These are phyloP conservation scores for Cadophora malorum DNA, from an alignment of 2,329 filamentous ascomycete species.

Conservation along the genomic window DNA sequence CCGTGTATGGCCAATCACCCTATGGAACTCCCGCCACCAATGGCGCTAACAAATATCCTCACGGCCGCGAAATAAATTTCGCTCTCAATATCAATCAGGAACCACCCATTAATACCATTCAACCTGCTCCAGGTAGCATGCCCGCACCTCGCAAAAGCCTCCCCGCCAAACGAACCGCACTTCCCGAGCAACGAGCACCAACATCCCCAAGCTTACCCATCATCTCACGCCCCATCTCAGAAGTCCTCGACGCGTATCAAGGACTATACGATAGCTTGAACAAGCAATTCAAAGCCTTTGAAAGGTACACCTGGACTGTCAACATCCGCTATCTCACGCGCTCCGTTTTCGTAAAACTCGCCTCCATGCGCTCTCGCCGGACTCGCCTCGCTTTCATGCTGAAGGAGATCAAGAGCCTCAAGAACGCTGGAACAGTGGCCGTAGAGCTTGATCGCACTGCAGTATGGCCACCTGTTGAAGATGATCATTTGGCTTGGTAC, in stretches of 20 bases:
- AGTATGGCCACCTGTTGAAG: neutral
- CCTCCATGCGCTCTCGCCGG: slow-evolving; percentile 10
- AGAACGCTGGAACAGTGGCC: neutral
- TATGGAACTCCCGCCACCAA: slow-evolving; percentile 11
- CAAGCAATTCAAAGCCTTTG: slow-evolving; percentile 4
- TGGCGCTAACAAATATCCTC: neutral
- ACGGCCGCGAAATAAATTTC: slow-evolving; percentile 9
- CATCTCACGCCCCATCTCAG: slow-evolving; percentile 9
- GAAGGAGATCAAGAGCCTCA: slow-evolving; percentile 8
- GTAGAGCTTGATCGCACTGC: neutral
- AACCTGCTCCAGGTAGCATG: slow-evolving; percentile 16
- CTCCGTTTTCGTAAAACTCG: slow-evolving; percentile 5
- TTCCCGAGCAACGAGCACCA: slow-evolving; percentile 7
- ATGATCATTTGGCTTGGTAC: neutral
- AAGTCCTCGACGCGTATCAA: neutral
- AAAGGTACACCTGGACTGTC: slow-evolving; percentile 8
- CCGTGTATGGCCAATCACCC: slow-evolving; percentile 7
- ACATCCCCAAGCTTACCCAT: neutral
- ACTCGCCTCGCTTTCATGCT: slow-evolving; percentile 1
- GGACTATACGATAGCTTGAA: neutral
- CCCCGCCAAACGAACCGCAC: slow-evolving; percentile 9
- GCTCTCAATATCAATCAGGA: neutral
- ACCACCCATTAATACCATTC: slow-evolving; percentile 12
- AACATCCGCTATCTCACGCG: neutral
- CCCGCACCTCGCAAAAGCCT: neutral